These are phyloP conservation scores for Huntiella savannae DNA, from an alignment of 2,329 filamentous ascomycete genomes.

Conservation along the genomic window DNA sequence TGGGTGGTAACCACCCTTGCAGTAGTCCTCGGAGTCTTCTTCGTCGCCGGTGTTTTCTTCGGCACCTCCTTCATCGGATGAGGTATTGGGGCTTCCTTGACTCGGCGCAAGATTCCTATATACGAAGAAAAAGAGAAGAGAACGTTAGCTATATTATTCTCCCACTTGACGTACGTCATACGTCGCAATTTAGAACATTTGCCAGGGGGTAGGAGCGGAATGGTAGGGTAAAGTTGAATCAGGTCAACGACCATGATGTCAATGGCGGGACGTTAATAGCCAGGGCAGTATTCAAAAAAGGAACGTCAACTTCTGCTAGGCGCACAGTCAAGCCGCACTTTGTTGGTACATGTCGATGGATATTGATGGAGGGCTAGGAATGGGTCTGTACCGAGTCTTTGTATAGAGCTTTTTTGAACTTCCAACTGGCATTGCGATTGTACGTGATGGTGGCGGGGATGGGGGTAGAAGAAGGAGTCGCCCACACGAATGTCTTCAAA, in stretches of 20 bases:
- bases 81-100: slow-evolving; percentile 52
- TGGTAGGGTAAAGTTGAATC: too few relatives aligned
- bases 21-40: slow-evolving; percentile 98
- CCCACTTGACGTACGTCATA: too few relatives aligned
- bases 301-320: too few relatives aligned
- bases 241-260: too few relatives aligned
- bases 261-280: too few relatives aligned
- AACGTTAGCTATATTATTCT: background rate
- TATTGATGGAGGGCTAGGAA: background rate
- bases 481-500: too few relatives aligned
- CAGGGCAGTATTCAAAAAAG: too few relatives aligned
- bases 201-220: too few relatives aligned
- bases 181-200: too few relatives aligned
- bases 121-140: background rate
- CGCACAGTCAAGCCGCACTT: background rate
- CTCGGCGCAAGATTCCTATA: slow-evolving; percentile 18
- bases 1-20: slow-evolving; percentile 95
- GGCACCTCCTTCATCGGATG: slow-evolving; percentile 58
- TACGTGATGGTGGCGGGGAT: background rate
- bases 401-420: slow-evolving; percentile 8
- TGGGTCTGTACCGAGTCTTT: slow-evolving; percentile 8
- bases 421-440: slow-evolving; percentile 6
- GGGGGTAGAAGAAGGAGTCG: too few relatives aligned
- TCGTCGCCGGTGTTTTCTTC: slow-evolving; percentile 91
- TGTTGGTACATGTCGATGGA: background rate